Base-by-base conservation (phyloP, 2,329 filamentous ascomycete genomes). In the Orbilia blumenaviensis region DNA sequence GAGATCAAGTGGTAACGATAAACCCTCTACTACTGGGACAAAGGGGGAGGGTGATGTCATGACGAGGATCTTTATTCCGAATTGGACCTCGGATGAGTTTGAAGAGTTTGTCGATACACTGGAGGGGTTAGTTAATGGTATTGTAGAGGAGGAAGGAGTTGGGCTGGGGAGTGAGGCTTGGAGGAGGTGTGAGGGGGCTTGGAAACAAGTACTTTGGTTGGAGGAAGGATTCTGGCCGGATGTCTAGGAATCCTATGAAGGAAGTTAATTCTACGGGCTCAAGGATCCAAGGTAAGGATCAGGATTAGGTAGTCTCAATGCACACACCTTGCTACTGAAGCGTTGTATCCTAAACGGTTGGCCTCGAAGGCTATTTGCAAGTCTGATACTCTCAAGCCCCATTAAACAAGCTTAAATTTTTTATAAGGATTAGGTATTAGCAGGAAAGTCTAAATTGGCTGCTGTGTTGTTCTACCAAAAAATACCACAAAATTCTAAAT, bases 171-270 rank as follows among this genome's bases (percentile, higher is more conserved):
- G 34, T 34, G 66, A 56, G 66, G 14, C 46, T 16, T 71, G 66
- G 66, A 29, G 44, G 16, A 46, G 46, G 58, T 63, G 76, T 56
- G 78, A 77, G 64, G 81, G 82, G 38, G 83, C 83, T 80, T 85
- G 83, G 83, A 82, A 79, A 78, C 83, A 84, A 79, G 82, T 85
- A 38, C 78, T 84, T 36, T 84, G 83, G 81, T 79, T 84, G 78
- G 84, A 85, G 80, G 82, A 82, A 78, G 78, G 80, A 54, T 85
- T 85, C 78, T 85, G 84, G 84, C 84, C 84, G 8, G 68, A 42
- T 10, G 12, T 63, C 52, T 73, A 50, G 66, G 16, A n/a, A n/a
- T n/a, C n/a, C n/a, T 25, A 10, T 9, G 23, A 16, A 27, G 44
- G 9, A 48, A n/a, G n/a, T n/a, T n/a, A n/a, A n/a, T n/a, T n/a